Evolutionary conservation across 805 yeast species (phyloP).

Genomic region (Myxozyma mucilagina): DNA sequence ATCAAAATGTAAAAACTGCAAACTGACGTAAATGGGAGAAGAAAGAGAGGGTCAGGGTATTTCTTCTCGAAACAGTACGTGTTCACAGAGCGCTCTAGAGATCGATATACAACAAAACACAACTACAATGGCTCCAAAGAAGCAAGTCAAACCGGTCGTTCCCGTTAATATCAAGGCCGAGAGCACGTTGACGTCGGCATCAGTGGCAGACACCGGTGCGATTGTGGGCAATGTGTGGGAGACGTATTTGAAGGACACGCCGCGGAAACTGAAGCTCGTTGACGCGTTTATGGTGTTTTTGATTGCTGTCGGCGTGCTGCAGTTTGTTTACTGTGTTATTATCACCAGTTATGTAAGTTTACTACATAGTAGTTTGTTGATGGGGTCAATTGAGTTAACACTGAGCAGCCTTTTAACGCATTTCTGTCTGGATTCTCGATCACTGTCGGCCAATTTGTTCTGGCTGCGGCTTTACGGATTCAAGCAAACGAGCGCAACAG

Average conservation of each 20-base stretch:
- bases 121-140: conserved; percentile 9
- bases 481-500: conserved; percentile 54
- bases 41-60: no score
- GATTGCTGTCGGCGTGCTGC: conserved; percentile 71
- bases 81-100: no score
- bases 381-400: background rate
- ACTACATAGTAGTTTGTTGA: background rate
- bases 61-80: no score
- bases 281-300: conserved; percentile 76
- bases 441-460: conserved; percentile 94
- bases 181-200: background rate
- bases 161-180: background rate
- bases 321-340: conserved; percentile 71
- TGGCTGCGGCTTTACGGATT: conserved; percentile 77
- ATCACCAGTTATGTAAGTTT: conserved; percentile 67
- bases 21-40: no score
- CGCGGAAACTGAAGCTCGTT: conserved; percentile 52
- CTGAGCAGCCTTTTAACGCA: conserved; percentile 80
- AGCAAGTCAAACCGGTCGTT: background rate
- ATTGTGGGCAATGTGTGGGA: conserved; percentile 15
- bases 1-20: no score
- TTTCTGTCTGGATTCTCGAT: conserved; percentile 89
- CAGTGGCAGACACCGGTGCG: conserved; percentile 16
- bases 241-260: conserved; percentile 22
- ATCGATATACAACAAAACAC: background rate